These are phyloP conservation scores for Arthromyces matolae DNA, from an alignment of 768 basidiomycete species.

Conservation along the genomic window DNA sequence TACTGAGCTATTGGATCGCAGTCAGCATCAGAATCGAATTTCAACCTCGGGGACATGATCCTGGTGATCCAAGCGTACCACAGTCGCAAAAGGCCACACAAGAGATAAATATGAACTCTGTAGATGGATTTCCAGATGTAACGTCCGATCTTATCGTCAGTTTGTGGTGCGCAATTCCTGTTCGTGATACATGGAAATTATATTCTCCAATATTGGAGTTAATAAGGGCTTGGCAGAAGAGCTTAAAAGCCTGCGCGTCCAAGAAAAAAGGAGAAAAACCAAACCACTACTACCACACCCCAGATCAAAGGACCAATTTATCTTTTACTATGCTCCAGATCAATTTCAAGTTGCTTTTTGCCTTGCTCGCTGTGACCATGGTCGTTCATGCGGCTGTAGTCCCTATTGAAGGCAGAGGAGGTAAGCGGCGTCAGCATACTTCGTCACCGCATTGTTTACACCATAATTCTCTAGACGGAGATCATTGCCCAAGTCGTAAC, in stretches of 20 bases:
- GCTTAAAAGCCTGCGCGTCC: neutral
- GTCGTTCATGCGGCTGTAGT: neutral
- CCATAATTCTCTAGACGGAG: neutral
- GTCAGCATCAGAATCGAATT: no score
- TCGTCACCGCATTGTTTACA: neutral
- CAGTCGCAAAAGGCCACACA: no score
- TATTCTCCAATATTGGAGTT: neutral
- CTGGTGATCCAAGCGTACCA: no score
- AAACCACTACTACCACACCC: neutral
- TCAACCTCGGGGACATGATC: no score
- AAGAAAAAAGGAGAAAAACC: neutral
- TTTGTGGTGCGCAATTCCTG: neutral
- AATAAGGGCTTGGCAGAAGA: neutral
- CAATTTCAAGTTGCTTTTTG: neutral
- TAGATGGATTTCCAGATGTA: no score
- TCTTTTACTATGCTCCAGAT: neutral
- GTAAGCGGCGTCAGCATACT: neutral
- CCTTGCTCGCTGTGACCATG: neutral
- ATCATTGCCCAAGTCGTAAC: neutral
- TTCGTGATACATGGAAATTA: neutral
- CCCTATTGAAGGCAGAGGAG: neutral
- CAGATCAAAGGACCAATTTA: neutral
- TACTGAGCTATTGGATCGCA: no score
- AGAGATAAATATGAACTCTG: no score
- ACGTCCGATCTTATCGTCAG: neutral